Conservation (phyloP, 2,329 filamentous ascomycete genomes). For the Penicillium palitans region DNA sequence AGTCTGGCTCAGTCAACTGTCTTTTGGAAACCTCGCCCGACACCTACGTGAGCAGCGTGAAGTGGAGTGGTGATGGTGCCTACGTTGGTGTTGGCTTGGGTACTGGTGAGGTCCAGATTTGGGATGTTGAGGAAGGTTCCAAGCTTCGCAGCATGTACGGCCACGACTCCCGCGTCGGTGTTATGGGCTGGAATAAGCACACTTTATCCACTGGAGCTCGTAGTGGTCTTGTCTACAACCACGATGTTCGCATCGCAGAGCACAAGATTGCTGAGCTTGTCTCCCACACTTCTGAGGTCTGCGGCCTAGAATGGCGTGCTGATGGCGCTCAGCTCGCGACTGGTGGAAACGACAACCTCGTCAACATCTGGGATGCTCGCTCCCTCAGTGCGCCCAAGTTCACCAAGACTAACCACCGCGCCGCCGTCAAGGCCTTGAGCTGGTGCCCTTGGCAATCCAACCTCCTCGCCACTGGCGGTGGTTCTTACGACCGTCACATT, state of each 20-base stretch:
- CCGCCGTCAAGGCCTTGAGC: conserved; percentile 93
- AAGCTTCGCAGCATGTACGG: conserved; percentile 99
- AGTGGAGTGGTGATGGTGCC: conserved; percentile 96
- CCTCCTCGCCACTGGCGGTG: conserved; percentile 91
- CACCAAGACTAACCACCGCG: conserved; percentile 99
- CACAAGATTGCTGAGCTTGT: conserved; percentile 98
- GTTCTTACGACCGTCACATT: conserved; percentile 95
- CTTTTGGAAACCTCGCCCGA: conserved; percentile 84
- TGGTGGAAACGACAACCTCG: conserved; percentile 97
- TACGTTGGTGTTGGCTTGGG: conserved; percentile 95
- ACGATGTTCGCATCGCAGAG: conserved; percentile 94
- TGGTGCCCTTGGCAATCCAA: conserved; percentile 99
- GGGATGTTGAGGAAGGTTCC: conserved; percentile 91
- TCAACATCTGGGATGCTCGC: conserved; percentile 98
- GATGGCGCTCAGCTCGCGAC: conserved; percentile 96
- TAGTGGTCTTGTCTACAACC: conserved; percentile 94
- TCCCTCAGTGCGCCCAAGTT: conserved; percentile 94
- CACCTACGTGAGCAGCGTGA: conserved; percentile 96
- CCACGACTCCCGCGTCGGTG: conserved; percentile 92
- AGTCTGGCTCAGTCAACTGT: conserved; percentile 83
- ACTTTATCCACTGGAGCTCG: conserved; percentile 91
- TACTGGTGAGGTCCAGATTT: conserved; percentile 96
- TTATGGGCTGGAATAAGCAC: conserved; percentile 99
- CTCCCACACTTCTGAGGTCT: conserved; percentile 96
- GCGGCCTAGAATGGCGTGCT: conserved; percentile 94